Percentiles rank a stretch among this genome's conserved stretches.
These are phyloP conservation scores for Noccaea caerulescens DNA, from an alignment of 345 rosid genomes.

Conservation along the genomic window DNA sequence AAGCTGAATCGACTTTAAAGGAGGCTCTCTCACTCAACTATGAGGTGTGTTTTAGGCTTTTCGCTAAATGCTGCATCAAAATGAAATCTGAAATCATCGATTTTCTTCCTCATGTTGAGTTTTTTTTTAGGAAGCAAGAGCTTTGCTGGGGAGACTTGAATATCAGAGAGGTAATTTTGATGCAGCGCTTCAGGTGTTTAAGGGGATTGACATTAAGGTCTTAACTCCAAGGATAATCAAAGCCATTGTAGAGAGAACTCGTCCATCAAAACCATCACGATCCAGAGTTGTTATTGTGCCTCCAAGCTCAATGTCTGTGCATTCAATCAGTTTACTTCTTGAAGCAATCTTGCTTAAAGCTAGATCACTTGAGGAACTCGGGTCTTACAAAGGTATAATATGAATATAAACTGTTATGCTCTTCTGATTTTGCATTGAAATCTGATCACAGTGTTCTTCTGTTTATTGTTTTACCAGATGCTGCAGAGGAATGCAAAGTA, in stretches of 20 bases:
- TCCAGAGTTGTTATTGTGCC: slow-evolving; percentile 56
- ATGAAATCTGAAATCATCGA: not conserved
- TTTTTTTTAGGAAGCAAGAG: slow-evolving; percentile 84
- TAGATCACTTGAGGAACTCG: slow-evolving; percentile 77
- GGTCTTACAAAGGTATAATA: slow-evolving; percentile 58
- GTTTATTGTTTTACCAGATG: slow-evolving; percentile 60
- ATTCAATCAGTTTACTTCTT: slow-evolving; percentile 84
- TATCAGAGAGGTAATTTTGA: slow-evolving; percentile 89
- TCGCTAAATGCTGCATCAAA: not conserved
- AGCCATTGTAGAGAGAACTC: slow-evolving; percentile 69
- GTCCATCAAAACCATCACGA: slow-evolving; percentile 56
- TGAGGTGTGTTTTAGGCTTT: slow-evolving; percentile 56
- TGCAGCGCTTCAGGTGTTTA: slow-evolving; percentile 96
- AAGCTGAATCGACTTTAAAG: slow-evolving; percentile 91
- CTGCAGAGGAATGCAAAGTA: slow-evolving; percentile 86
- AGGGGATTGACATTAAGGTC: slow-evolving; percentile 73
- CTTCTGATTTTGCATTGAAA: not conserved
- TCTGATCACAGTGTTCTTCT: slow-evolving; percentile 14
- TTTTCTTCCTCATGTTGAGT: slow-evolving; percentile 8
- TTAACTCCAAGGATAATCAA: slow-evolving; percentile 69
- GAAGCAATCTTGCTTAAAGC: slow-evolving; percentile 94
- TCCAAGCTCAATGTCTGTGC: slow-evolving; percentile 72
- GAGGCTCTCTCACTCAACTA: slow-evolving; percentile 98
- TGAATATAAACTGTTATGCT: not conserved
- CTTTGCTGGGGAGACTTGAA: slow-evolving; percentile 91